Conservation (phyloP, 1,139 yeast species). For the Lodderomyces theae region DNA sequence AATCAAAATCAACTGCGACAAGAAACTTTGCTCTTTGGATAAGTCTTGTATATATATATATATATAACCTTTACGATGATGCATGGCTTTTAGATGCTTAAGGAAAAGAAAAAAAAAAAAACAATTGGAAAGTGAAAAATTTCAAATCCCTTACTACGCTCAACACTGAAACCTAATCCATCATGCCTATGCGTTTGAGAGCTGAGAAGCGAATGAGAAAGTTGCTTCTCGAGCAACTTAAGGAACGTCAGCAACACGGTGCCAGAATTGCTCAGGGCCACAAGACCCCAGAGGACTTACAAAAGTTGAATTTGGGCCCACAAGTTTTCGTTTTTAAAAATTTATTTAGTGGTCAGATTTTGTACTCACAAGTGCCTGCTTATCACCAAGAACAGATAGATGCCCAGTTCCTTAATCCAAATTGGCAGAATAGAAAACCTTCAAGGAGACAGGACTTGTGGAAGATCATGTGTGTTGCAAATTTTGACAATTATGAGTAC, state of each 20-base stretch:
- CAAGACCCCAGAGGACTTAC: slow-evolving; percentile 29
- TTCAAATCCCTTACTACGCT: too few species aligned
- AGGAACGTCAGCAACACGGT: slow-evolving; percentile 43
- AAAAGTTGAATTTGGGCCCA: slow-evolving; percentile 56
- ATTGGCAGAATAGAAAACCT: slow-evolving; percentile 88
- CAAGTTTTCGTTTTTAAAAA: slow-evolving; percentile 81
- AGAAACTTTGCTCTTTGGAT: too few species aligned
- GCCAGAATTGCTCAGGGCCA: slow-evolving; percentile 43
- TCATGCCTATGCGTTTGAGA: slow-evolving; percentile 45
- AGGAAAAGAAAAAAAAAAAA: not conserved
- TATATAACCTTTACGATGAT: too few species aligned
- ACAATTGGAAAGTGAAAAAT: not conserved
- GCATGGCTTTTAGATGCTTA: too few species aligned
- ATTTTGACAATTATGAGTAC: slow-evolving; percentile 58
- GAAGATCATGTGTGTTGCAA: slow-evolving; percentile 88
- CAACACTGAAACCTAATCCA: slow-evolving; percentile 12
- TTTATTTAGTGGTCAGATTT: slow-evolving; percentile 83
- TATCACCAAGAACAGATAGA: slow-evolving; percentile 69
- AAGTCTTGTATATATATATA: too few species aligned
- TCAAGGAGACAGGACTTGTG: slow-evolving; percentile 79
- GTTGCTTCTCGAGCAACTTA: slow-evolving; percentile 47
- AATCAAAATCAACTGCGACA: too few species aligned
- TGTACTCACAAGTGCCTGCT: slow-evolving; percentile 82
- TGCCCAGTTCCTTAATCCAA: slow-evolving; percentile 70
- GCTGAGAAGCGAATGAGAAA: slow-evolving; percentile 51